A percentile compares a stretch with the other conserved stretches of the same genome.
Conservation (phyloP, 495 filamentous ascomycete species). For the Hypoxylon fuscum region DNA sequence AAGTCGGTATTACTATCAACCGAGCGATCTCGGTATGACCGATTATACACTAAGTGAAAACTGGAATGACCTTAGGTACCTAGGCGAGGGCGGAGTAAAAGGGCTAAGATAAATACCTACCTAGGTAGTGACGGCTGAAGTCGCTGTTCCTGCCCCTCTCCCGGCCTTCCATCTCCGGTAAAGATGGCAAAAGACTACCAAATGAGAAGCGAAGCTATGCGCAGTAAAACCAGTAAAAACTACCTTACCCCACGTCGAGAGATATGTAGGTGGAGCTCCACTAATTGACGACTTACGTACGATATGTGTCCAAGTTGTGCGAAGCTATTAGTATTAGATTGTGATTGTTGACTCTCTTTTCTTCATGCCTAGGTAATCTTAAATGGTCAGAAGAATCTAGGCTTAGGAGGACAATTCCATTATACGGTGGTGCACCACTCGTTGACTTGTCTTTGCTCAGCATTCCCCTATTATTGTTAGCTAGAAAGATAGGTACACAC, state of each 20-base stretch:
- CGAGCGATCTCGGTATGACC: conserved; percentile 13
- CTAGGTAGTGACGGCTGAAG: conserved; percentile 2
- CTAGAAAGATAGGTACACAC: too few species aligned
- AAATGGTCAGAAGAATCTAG: neutral
- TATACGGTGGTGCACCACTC: too few species aligned
- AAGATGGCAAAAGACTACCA: conserved; percentile 18
- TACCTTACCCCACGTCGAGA: conserved; percentile 29
- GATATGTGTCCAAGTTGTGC: neutral
- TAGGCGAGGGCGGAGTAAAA: neutral
- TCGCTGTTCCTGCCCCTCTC: neutral
- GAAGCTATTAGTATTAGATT: neutral
- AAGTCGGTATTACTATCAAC: conserved; percentile 8
- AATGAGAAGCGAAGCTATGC: conserved; percentile 4
- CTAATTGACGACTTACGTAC: neutral
- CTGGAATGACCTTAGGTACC: too few species aligned
- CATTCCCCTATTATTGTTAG: too few species aligned
- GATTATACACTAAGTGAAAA: neutral
- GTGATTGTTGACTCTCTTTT: neutral
- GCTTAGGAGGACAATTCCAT: too few species aligned
- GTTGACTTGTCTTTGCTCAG: too few species aligned
- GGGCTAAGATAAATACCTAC: neutral
- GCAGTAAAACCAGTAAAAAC: too few species aligned
- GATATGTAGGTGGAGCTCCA: conserved; percentile 13
- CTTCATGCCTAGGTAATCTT: neutral
- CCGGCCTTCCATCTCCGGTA: conserved; percentile 15